phyloP scores from a whole-genome alignment of 2,329 filamentous ascomycete genomes.

The Aspergillus vadensis region DNA sequence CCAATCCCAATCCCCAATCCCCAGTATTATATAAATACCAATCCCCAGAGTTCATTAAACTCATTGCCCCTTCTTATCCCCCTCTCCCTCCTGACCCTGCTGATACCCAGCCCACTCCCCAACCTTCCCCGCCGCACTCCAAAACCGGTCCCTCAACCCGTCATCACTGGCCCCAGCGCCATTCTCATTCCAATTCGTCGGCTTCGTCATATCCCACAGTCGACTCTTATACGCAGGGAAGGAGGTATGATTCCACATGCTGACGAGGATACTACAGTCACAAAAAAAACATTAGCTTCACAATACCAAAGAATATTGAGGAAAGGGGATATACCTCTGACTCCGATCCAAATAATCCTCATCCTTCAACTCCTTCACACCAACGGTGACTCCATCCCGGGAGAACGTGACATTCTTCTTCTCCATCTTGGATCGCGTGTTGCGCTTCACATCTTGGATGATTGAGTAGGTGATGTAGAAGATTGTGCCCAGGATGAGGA shows the following conservation, averaged over 20 bases:
- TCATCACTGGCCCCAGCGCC: constrained; percentile 10
- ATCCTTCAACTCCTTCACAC: constrained; percentile 58
- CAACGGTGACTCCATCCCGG: constrained; percentile 63
- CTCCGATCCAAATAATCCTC: constrained; percentile 63
- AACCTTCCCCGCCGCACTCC: background rate
- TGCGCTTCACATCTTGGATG: constrained; percentile 59
- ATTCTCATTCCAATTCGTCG: constrained; percentile 8
- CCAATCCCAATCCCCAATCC: too few relatives aligned
- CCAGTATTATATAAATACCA: too few relatives aligned
- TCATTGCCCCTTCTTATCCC: background rate
- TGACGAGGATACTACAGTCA: constrained; percentile 49
- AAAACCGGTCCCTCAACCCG: constrained; percentile 25
- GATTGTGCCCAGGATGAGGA: constrained; percentile 54
- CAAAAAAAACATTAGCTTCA: too few relatives aligned
- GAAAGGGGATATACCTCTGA: constrained; percentile 50
- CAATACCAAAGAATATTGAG: background rate
- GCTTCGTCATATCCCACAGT: constrained; percentile 42
- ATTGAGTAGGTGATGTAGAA: constrained; percentile 62
- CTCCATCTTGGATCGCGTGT: constrained; percentile 63
- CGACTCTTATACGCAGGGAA: constrained; percentile 51
- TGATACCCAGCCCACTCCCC: constrained; percentile 9
- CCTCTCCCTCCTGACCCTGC: background rate
- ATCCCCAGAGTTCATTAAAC: too few relatives aligned
- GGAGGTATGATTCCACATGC: constrained; percentile 52
- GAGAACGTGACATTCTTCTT: constrained; percentile 63